These are phyloP conservation scores for Lepiota venenata DNA, from an alignment of 768 basidiomycete species.

Conservation along the genomic window DNA sequence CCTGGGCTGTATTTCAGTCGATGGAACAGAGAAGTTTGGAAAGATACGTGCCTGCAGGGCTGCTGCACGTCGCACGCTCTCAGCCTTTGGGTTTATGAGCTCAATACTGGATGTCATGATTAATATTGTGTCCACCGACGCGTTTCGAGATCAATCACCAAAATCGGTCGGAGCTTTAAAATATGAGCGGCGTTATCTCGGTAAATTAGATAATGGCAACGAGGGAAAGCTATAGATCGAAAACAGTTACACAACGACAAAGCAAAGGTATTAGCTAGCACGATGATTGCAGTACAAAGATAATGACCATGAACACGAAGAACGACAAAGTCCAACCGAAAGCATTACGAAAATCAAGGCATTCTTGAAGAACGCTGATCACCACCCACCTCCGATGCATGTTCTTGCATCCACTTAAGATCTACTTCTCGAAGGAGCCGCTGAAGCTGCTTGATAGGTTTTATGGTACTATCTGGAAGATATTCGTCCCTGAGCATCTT, in stretches of 20 bases:
- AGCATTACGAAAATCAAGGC: background rate
- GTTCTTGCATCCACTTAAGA: conserved; percentile 34
- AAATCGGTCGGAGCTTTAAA: conserved; percentile 11
- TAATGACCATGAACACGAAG: background rate
- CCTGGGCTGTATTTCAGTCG: conserved; percentile 41
- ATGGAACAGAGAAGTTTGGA: background rate
- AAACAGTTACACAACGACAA: conserved; percentile 7
- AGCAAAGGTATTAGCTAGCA: background rate
- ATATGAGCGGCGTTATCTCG: background rate
- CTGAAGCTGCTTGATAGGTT: conserved; percentile 46
- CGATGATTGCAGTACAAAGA: background rate
- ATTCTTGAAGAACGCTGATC: conserved; percentile 4
- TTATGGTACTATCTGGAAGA: conserved; percentile 36
- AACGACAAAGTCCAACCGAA: too few relatives aligned
- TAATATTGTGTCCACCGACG: conserved; percentile 6
- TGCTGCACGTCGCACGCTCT: conserved; percentile 86
- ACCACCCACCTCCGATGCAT: conserved; percentile 12
- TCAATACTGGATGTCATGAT: conserved; percentile 79
- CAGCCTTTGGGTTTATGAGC: conserved; percentile 95
- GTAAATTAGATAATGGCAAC: background rate
- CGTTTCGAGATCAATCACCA: conserved; percentile 2
- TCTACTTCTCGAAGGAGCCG: conserved; percentile 48
- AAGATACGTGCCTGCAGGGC: conserved; percentile 75
- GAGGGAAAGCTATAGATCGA: conserved; percentile 1
- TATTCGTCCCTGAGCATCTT: conserved; percentile 47